These are phyloP conservation scores for Russula earlei DNA, from an alignment of 768 basidiomycete genomes.

Conservation along the genomic window DNA sequence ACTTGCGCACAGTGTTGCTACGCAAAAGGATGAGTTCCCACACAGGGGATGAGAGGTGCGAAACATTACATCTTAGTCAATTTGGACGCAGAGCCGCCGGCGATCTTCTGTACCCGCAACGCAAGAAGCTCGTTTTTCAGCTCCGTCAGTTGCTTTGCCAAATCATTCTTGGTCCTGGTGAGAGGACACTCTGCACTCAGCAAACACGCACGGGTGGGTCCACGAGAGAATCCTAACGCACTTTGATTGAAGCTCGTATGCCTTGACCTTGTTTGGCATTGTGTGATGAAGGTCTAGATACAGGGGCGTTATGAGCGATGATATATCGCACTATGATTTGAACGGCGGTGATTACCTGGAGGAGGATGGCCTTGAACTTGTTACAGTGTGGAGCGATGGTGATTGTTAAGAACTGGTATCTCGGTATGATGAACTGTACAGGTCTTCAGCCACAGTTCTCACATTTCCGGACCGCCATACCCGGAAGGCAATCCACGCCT, in stretches of 20 bases:
- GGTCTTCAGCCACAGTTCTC: slow-evolving; percentile 37
- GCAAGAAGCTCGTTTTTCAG: slow-evolving; percentile 91
- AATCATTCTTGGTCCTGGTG: slow-evolving; percentile 88
- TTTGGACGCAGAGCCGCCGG: slow-evolving; percentile 90
- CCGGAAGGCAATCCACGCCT: background rate
- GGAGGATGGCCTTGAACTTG: slow-evolving; percentile 24
- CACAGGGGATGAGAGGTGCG: background rate
- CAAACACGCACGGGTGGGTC: background rate
- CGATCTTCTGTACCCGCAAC: slow-evolving; percentile 96
- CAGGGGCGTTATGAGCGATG: background rate
- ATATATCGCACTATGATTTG: background rate
- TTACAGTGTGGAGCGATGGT: slow-evolving; percentile 23
- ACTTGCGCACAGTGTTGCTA: slow-evolving; percentile 95
- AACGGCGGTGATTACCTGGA: slow-evolving; percentile 28
- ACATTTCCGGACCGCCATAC: slow-evolving; percentile 17
- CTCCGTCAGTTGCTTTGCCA: slow-evolving; percentile 86
- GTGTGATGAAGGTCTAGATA: slow-evolving; percentile 27
- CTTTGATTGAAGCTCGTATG: slow-evolving; percentile 95
- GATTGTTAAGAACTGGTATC: slow-evolving; percentile 28
- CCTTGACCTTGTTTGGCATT: slow-evolving; percentile 91
- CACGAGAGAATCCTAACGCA: slow-evolving; percentile 31
- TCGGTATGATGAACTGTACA: slow-evolving; percentile 29
- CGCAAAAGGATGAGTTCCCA: background rate
- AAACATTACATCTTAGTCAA: slow-evolving; percentile 88
- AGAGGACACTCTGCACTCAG: background rate